A percentile compares a stretch with the other conserved stretches of the same genome.
Evolutionary conservation across 2,329 filamentous ascomycete genomes (phyloP).

Genomic region (Tolypocladium capitatum): DNA sequence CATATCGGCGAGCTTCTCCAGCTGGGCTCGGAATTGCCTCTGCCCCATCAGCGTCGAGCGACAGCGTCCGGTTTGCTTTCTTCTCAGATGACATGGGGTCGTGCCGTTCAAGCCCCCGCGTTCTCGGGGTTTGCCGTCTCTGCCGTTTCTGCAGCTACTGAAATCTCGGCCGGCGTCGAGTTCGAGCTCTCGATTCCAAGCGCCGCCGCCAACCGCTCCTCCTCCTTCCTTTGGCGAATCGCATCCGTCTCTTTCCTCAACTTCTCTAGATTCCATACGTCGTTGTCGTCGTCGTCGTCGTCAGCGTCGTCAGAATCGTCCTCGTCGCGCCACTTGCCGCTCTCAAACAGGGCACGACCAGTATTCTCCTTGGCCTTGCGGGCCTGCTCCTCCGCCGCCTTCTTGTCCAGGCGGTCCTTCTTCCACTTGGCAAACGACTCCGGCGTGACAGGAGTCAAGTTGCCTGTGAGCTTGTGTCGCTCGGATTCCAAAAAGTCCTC

Average conservation of each 20-base stretch:
- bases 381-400: constrained; percentile 84
- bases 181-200: constrained; percentile 11
- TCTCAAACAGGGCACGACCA: constrained; percentile 88
- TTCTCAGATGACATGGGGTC: background rate
- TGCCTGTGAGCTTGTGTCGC: constrained; percentile 86
- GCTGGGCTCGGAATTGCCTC: constrained; percentile 15
- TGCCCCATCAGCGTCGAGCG: constrained; percentile 2
- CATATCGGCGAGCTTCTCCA: constrained; percentile 2
- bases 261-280: constrained; percentile 70
- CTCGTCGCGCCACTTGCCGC: constrained; percentile 74
- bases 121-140: constrained; percentile 3
- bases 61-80: background rate
- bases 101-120: constrained; percentile 6
- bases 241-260: constrained; percentile 76
- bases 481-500: constrained; percentile 97
- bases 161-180: constrained; percentile 1
- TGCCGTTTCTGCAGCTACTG: background rate
- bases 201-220: constrained; percentile 43
- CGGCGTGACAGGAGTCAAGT: constrained; percentile 80
- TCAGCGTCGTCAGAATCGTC: constrained; percentile 48
- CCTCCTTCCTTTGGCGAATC: constrained; percentile 60
- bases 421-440: constrained; percentile 97
- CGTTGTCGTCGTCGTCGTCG: constrained; percentile 43
- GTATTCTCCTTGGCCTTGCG: constrained; percentile 89
- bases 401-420: constrained; percentile 86